Evolutionary conservation across 2,329 filamentous ascomycete species (phyloP).

Genomic region (Fusarium nurragi): DNA sequence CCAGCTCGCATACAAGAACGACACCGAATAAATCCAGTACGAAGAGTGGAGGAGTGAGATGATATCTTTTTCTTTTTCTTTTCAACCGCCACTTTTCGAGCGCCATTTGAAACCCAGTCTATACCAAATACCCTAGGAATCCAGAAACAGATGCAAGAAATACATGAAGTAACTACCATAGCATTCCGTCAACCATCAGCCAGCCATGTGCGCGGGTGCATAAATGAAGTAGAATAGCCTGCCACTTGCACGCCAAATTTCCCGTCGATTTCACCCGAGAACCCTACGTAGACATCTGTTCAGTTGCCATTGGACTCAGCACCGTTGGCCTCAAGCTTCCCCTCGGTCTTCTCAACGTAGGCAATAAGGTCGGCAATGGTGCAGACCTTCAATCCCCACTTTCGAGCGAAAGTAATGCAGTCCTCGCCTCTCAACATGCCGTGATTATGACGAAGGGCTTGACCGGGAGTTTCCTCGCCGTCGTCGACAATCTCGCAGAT

Average conservation of each 20-base stretch:
- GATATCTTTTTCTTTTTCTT: constrained; percentile 25
- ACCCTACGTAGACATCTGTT: constrained; percentile 1
- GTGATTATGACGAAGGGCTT: constrained; percentile 70
- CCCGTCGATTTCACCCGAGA: not conserved
- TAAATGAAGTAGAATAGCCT: constrained; percentile 1
- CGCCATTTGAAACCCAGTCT: constrained; percentile 36
- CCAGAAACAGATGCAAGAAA: constrained; percentile 37
- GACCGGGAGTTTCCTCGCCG: constrained; percentile 75
- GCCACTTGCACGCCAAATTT: not conserved
- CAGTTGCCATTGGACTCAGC: constrained; percentile 30
- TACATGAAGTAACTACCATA: constrained; percentile 22
- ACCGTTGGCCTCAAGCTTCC: constrained; percentile 60
- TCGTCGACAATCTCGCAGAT: constrained; percentile 95
- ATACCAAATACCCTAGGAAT: constrained; percentile 33
- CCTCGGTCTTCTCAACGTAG: constrained; percentile 81
- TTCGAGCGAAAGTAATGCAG: constrained; percentile 86
- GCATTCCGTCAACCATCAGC: constrained; percentile 16
- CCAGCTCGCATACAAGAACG: not conserved
- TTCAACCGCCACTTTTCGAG: constrained; percentile 34
- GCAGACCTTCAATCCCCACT: constrained; percentile 90
- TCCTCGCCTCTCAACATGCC: constrained; percentile 93
- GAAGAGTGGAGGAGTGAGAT: not conserved
- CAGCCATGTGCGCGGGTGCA: constrained; percentile 11
- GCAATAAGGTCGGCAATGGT: constrained; percentile 91
- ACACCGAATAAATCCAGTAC: not conserved